Percentiles rank a stretch among this genome's conserved stretches.
Conservation (phyloP, 495 filamentous ascomycete species). For the Aspergillus biplanus region DNA sequence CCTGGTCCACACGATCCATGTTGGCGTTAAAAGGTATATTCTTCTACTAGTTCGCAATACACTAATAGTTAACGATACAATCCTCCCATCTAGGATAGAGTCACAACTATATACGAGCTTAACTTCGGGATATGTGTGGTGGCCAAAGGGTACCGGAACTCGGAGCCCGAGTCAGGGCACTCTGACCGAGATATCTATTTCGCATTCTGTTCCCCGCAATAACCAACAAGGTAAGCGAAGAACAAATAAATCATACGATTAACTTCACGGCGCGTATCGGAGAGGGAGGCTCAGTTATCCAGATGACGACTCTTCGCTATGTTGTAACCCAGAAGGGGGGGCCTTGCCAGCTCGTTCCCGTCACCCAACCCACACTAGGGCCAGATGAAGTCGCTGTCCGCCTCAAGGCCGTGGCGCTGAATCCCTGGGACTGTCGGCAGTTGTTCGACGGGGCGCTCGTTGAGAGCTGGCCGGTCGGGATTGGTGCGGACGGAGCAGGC, state of each 20-base stretch:
- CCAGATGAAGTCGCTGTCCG: neutral
- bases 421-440: neutral
- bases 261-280: neutral
- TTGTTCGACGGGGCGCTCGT: neutral
- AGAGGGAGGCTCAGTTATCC: neutral
- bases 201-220: neutral
- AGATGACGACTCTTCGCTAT: neutral
- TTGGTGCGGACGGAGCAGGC: neutral
- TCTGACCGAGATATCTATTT: neutral
- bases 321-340: slow-evolving; percentile 1
- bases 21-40: neutral
- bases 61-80: neutral
- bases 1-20: slow-evolving; percentile 1
- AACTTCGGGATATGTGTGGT: too few species aligned
- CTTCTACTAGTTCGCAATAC: neutral
- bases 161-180: neutral
- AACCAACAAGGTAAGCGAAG: neutral
- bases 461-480: neutral
- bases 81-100: neutral
- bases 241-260: neutral
- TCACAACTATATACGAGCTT: neutral
- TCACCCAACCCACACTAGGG: neutral
- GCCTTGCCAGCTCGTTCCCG: neutral
- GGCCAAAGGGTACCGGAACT: neutral
- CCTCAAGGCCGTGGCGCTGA: neutral